Evolutionary conservation across 495 filamentous ascomycete species (phyloP), one percentile per base, ranked within the genome.

Genomic region (Penicillium paxilli): DNA sequence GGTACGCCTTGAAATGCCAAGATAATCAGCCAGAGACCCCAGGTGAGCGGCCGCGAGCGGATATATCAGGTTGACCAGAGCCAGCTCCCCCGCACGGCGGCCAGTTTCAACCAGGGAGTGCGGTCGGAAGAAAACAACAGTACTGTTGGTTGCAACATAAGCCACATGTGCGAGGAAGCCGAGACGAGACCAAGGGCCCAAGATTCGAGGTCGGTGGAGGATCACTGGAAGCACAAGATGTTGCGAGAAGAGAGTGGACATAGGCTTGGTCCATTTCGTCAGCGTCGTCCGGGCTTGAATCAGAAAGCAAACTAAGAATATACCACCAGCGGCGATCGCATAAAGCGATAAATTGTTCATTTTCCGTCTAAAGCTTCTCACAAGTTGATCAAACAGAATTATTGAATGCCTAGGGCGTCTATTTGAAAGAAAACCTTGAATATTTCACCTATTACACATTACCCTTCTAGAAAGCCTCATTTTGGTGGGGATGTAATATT

Each of bases 41-140:
- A 72, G 58, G 35, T 69, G 49, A 42, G 48, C 51, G 38, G 58
- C 44, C 23, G 41, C 49, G 42, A 67, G 60, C 30, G 59, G 61
- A 38, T 62, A 61, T 3, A 9, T 32, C 25, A 5, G 25, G 25
- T 28, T 5, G 4, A 28, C 25, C 10, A 28, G 59, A 49, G 59
- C 52, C 25, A 68, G 47, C 30, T 58, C 54, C 35, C 62, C 59
- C 5, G 59, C 61, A 42, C 52, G 54, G 44, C 44, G 54, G 47
- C 58, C 52, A 25, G 14, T 16, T 11, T 35, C 3, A 3, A 3
- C 12, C 5, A 35, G 3, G 3, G 32, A 35, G 12, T 9, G 12
- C 3, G 11, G 3, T 7, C 14, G 6, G 11, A 11, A 35, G 32
- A 35, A 35, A 14, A n/a, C 12, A 3, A 35, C 11, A n/a, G 14